Conservation (phyloP, 441 rosid genomes). For the Syzygium syzygioides region DNA sequence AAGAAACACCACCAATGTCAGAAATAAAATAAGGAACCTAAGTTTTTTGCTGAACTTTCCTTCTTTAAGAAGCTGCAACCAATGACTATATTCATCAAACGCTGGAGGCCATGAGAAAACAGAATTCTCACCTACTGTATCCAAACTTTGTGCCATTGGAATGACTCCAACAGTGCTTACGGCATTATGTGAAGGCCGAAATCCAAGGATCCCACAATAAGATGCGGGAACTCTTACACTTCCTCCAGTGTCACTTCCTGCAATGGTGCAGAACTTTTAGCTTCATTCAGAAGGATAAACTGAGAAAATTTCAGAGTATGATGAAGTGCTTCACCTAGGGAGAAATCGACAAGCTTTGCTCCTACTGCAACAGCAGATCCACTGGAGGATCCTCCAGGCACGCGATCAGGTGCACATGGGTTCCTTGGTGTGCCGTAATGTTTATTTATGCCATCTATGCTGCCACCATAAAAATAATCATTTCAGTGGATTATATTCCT, state of each 20-base stretch:
- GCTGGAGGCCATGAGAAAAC: neutral
- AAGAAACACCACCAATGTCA: neutral
- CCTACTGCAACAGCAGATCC: conserved; percentile 94
- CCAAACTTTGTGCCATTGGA: conserved; percentile 92
- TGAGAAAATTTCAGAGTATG: neutral
- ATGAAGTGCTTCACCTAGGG: conserved; percentile 51
- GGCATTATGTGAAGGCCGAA: conserved; percentile 68
- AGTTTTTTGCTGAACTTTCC: neutral
- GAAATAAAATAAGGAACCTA: neutral
- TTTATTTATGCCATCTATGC: conserved; percentile 21
- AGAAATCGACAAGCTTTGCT: conserved; percentile 79
- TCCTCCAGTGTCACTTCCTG: conserved; percentile 94
- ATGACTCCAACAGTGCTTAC: conserved; percentile 58
- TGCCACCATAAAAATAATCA: neutral
- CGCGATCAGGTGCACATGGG: conserved; percentile 67
- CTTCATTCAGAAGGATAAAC: neutral
- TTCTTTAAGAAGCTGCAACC: neutral
- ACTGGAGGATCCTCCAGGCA: conserved; percentile 97
- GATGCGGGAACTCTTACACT: conserved; percentile 89
- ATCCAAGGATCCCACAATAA: conserved; percentile 76
- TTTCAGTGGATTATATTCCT: neutral
- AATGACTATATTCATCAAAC: neutral
- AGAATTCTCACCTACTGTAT: conserved; percentile 70
- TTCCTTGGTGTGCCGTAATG: conserved; percentile 90
- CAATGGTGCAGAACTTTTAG: conserved; percentile 1